Evolutionary conservation across 768 basidiomycete species (phyloP), one percentile per base, ranked within the genome.

Genomic region (Melanogaster broomeanus): DNA sequence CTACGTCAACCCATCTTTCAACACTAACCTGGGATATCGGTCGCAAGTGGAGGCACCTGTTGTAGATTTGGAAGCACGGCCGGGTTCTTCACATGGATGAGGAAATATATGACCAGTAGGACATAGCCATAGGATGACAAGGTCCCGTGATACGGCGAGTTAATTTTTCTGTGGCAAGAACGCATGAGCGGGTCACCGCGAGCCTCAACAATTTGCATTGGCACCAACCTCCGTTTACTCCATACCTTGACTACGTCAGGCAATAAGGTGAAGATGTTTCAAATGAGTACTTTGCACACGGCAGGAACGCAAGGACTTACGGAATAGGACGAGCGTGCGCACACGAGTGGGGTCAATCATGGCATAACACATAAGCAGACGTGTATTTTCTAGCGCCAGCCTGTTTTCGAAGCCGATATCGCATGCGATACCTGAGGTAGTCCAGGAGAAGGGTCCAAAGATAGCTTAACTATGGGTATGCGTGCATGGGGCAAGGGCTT

Each of bases 401-500:
- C 95, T 82, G 72, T 98, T 98, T 76, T 97, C 96, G 61, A 98
- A 98, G 16, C 96, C 96, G 58, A 99, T 99, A 69, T 99, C 96
- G 67, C 96, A 98, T 7, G 95, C 90, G 61, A 99, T 96, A 49
- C 94, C 95, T 45, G 83, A 79, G 9, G 87, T 13, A 93, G 75
- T 5, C 86, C 84, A 11, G 85, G 85, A 3, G 90, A 90, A 16
- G 92, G 90, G 66, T 92, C 87, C 22, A 98, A 81, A 21, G 90
- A 93, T 48, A 99, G 79, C 75, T 99, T 99, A 65, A 99, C 93
- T 66, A 99, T 99, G 30, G 96, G 96, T 77, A 98, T 98, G 62
- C 96, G 88, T 11, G 96, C 96, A 72, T 94, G 90, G 10, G 96
- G 95, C 21, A 99, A 77, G 11, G 93, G 88, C 70, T 98, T 98